Evolutionary conservation across 441 rosid genomes (phyloP).

Genomic region (Pelargonium australe): DNA sequence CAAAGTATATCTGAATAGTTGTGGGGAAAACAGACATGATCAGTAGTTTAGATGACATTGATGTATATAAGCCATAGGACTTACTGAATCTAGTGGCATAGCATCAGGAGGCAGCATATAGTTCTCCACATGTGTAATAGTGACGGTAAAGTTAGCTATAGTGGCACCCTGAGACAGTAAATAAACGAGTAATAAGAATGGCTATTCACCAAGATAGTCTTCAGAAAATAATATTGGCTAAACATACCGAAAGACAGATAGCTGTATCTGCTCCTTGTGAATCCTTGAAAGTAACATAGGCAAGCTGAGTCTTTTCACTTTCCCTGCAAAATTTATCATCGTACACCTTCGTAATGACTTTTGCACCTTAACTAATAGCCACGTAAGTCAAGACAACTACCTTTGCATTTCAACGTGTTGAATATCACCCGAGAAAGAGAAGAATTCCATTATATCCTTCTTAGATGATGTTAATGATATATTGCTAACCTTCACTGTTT

Average conservation of each 20-base stretch:
- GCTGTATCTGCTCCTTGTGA: conserved; percentile 74
- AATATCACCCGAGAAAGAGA: conserved; percentile 64
- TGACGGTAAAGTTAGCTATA: conserved; percentile 52
- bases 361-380: conserved; percentile 1
- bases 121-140: conserved; percentile 44
- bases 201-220: not conserved
- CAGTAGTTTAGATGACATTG: not conserved
- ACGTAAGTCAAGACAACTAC: conserved; percentile 19
- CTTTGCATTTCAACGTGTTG: conserved; percentile 51
- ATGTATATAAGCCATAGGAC: conserved; percentile 10
- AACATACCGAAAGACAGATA: conserved; percentile 50
- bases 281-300: conserved; percentile 61
- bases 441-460: conserved; percentile 50
- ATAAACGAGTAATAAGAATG: not conserved
- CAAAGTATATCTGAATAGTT: not conserved
- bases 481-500: conserved; percentile 56
- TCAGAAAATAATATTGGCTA: not conserved
- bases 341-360: conserved; percentile 10
- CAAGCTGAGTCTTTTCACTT: conserved; percentile 46
- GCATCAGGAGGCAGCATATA: conserved; percentile 61
- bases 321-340: conserved; percentile 36
- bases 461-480: conserved; percentile 40
- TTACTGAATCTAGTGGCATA: conserved; percentile 34
- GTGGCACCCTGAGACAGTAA: conserved; percentile 52
- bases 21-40: too few species aligned